Conservation (phyloP, 805 yeast genomes). For the Kurtzmaniella fragi region DNA sequence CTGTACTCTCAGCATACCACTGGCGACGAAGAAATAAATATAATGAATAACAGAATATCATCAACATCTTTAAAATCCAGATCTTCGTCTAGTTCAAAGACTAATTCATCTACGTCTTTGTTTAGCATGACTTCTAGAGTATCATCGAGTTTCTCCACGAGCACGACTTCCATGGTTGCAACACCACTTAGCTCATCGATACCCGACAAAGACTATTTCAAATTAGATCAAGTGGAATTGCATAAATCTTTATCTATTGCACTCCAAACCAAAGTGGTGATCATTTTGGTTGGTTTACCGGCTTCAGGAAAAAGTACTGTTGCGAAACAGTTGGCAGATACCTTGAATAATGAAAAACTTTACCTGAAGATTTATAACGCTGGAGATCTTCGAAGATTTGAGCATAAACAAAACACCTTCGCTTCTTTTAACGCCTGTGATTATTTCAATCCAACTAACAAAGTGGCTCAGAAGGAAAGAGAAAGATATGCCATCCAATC, state of each 20-base stretch:
- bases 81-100: too few species aligned
- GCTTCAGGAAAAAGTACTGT: constrained; percentile 39
- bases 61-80: too few species aligned
- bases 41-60: too few species aligned
- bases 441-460: constrained; percentile 34
- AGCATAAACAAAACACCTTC: constrained; percentile 13
- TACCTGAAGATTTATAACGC: constrained; percentile 41
- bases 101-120: too few species aligned
- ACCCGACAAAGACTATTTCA: neutral
- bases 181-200: constrained; percentile 13
- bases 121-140: neutral
- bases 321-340: constrained; percentile 26
- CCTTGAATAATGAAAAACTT: constrained; percentile 22
- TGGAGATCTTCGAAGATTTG: constrained; percentile 43
- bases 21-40: too few species aligned
- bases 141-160: constrained; percentile 2
- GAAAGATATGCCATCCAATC: constrained; percentile 33
- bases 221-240: neutral
- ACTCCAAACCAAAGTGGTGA: constrained; percentile 14
- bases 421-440: constrained; percentile 24
- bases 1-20: too few species aligned
- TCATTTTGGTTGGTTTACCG: constrained; percentile 37
- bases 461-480: constrained; percentile 23
- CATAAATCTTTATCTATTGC: constrained; percentile 4
- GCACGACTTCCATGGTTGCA: constrained; percentile 11